phyloP scores from a whole-genome alignment of 73 alveolate species.

The Stentor coeruleus region DNA sequence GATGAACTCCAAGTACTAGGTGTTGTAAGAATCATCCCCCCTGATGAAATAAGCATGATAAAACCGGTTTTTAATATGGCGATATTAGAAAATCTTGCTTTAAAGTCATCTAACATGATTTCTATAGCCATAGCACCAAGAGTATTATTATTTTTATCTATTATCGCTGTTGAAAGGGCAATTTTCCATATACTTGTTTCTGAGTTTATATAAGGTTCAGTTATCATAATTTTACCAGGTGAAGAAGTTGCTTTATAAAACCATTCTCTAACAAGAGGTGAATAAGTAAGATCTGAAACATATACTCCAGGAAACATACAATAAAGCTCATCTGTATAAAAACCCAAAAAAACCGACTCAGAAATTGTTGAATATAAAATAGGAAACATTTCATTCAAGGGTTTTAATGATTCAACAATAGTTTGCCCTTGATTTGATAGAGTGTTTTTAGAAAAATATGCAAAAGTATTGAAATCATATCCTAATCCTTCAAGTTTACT shows the following conservation, averaged over 20 bases:
- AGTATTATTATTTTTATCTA: neutral
- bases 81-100: neutral
- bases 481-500: too few species aligned
- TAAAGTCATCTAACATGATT: neutral
- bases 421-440: neutral
- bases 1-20: slow-evolving; percentile 1
- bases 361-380: neutral
- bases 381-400: neutral
- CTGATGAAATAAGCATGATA: neutral
- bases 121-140: neutral
- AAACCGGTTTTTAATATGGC: neutral
- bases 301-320: neutral
- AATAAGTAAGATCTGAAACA: neutral
- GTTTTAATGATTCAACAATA: neutral
- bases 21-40: neutral
- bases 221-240: neutral
- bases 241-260: neutral
- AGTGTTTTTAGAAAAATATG: neutral
- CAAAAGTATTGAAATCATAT: neutral
- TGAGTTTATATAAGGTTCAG: slow-evolving; percentile 7
- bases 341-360: neutral
- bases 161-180: neutral
- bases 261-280: slow-evolving; percentile 13
- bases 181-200: neutral
- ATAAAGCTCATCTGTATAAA: neutral